Evolutionary conservation across 2,329 filamentous ascomycete genomes (phyloP).

Genomic region (Amauroascus niger): DNA sequence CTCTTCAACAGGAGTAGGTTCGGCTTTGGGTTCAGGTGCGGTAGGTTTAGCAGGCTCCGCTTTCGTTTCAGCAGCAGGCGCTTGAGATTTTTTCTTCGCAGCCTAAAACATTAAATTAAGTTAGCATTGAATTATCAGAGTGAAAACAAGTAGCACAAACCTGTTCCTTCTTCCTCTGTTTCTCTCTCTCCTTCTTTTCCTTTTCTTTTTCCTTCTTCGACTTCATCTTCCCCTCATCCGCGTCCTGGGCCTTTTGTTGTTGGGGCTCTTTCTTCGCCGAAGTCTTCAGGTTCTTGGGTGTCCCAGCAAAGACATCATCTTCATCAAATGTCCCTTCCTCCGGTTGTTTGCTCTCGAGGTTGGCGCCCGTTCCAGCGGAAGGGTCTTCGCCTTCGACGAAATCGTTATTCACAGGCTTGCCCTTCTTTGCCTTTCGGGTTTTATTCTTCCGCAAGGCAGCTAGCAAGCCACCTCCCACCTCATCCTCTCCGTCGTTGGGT

Average conservation of each 20-base stretch:
- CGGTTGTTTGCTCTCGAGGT: conserved; percentile 59
- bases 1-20: conserved; percentile 27
- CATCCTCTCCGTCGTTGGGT: conserved; percentile 46
- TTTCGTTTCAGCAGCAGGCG: conserved; percentile 45
- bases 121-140: neutral
- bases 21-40: conserved; percentile 30
- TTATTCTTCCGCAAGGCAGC: conserved; percentile 72
- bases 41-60: conserved; percentile 45
- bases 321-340: conserved; percentile 71
- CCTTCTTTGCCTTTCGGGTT: conserved; percentile 86
- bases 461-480: conserved; percentile 60
- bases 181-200: conserved; percentile 95
- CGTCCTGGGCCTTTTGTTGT: conserved; percentile 38
- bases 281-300: conserved; percentile 42
- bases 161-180: conserved; percentile 97
- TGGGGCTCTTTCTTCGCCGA: conserved; percentile 49
- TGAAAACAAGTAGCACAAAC: conserved; percentile 39
- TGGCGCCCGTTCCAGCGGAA: no score
- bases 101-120: conserved; percentile 43
- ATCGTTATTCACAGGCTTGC: conserved; percentile 61
- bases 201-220: conserved; percentile 99
- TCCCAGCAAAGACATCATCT: conserved; percentile 74
- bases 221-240: conserved; percentile 59
- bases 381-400: conserved; percentile 60
- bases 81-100: conserved; percentile 67